Base-by-base conservation (phyloP, 1,139 yeast genomes). In the Yarrowia galli region DNA sequence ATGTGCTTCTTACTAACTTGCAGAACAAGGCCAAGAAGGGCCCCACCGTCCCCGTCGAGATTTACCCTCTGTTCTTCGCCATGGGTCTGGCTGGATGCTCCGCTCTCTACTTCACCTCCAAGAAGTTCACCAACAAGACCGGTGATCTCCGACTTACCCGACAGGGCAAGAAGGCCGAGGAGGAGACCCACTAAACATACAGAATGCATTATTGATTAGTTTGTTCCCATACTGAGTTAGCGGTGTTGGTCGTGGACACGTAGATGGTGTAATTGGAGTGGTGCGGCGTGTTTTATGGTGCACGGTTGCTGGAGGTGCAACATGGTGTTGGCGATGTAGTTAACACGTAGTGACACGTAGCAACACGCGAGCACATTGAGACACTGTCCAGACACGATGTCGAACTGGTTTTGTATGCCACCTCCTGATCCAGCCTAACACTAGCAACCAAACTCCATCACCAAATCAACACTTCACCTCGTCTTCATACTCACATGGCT, bases 41-140 rank as follows among this genome's bases (percentile, higher is more conserved):
- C 53, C 13, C 49, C 65, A 63, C 61, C 66, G 70, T 72, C 69
- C 78, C 77, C 60, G 76, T 73, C 38, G 78, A 76, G 69, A 74
- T 72, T 36, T 75, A 74, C 69, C 78, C 78, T 67, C 71, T 75
- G 63, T 72, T 75, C 69, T 75, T 69, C 64, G 77, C 76, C 58
- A 73, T 75, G 74, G 76, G 74, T 40, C 72, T 75, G 65, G 78
- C 74, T 49, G 69, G 72, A 49, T 72, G 67, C 43, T 74, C 72
- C 65, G 77, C 77, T 43, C 58, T 69, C 35, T 74, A 73, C 72
- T 71, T 73, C 56, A 64, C 71, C 63, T 69, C 72, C 70, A 71
- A 70, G 71, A 73, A 75, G 71, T 70, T 75, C 67, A 67, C 70
- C 22, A 68, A 71, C 36, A 35, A 35, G 36, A 10, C 36, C 32